Percentiles rank a stretch among this genome's conserved stretches.
phyloP scores from a whole-genome alignment of 352 stramenopile species.

The Globisporangium irregulare region DNA sequence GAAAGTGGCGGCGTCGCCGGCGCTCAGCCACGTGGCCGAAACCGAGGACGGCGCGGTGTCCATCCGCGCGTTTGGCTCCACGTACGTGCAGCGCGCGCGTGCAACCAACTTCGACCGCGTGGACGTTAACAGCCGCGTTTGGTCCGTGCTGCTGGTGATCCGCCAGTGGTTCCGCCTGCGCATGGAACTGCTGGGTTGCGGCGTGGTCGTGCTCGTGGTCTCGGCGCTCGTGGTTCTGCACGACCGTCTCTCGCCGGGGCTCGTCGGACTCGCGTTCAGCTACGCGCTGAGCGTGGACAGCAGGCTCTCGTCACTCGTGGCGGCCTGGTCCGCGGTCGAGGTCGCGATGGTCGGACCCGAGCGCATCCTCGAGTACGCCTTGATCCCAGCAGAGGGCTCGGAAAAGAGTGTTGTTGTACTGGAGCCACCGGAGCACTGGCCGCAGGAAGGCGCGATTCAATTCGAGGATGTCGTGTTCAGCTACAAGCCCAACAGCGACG shows the following conservation, averaged over 20 bases:
- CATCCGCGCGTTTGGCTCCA: slow-evolving; percentile 58
- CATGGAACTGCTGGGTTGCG: slow-evolving; percentile 49
- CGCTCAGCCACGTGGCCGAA: slow-evolving; percentile 49
- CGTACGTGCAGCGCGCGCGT: slow-evolving; percentile 54
- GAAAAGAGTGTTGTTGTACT: background rate
- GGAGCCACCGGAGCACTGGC: slow-evolving; percentile 59
- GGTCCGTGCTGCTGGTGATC: slow-evolving; percentile 42
- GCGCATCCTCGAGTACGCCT: slow-evolving; percentile 79
- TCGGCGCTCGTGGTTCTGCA: slow-evolving; percentile 39
- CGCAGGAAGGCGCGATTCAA: slow-evolving; percentile 61
- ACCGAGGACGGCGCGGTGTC: slow-evolving; percentile 43
- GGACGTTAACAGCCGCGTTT: slow-evolving; percentile 43
- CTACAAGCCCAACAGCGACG: slow-evolving; percentile 73
- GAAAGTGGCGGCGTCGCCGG: slow-evolving; percentile 43
- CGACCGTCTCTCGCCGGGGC: slow-evolving; percentile 42
- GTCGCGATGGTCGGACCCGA: slow-evolving; percentile 84
- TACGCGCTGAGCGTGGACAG: slow-evolving; percentile 87
- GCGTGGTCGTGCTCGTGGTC: slow-evolving; percentile 49
- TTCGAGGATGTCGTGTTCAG: slow-evolving; percentile 90
- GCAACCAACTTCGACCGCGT: slow-evolving; percentile 53
- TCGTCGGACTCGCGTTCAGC: slow-evolving; percentile 89
- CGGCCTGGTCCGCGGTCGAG: slow-evolving; percentile 62
- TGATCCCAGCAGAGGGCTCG: slow-evolving; percentile 29
- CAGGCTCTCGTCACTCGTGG: slow-evolving; percentile 88
- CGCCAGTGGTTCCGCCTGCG: slow-evolving; percentile 62